Conservation (phyloP, 106 monocot species). For the Allium fistulosum region DNA sequence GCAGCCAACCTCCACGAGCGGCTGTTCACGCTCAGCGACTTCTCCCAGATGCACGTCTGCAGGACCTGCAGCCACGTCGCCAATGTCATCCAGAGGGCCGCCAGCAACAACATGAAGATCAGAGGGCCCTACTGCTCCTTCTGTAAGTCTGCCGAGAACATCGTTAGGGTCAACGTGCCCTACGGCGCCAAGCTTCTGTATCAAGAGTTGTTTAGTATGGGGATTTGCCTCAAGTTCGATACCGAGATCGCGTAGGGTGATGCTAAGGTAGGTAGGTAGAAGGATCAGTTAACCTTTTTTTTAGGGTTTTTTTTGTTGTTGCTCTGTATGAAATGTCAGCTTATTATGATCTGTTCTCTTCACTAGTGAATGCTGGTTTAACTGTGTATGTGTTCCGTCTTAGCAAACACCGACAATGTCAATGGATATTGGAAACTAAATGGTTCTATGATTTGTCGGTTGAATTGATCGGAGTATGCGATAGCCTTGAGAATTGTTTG, state of each 20-base stretch:
- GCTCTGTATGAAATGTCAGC: no score
- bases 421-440: no score
- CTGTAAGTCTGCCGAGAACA: slow-evolving; percentile 76
- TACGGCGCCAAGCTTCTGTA: slow-evolving; percentile 91
- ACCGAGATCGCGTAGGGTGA: slow-evolving; percentile 41
- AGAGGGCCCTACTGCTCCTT: slow-evolving; percentile 70
- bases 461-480: no score
- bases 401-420: no score
- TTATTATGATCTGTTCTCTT: no score
- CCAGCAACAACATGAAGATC: slow-evolving; percentile 48
- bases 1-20: slow-evolving; percentile 89
- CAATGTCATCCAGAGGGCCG: slow-evolving; percentile 65
- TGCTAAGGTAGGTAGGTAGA: background rate
- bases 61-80: slow-evolving; percentile 52
- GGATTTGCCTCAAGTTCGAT: slow-evolving; percentile 82
- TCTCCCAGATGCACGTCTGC: slow-evolving; percentile 90
- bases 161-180: slow-evolving; percentile 74
- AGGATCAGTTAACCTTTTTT: no score
- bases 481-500: no score
- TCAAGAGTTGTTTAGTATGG: slow-evolving; percentile 96
- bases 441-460: no score
- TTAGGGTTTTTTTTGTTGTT: no score
- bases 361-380: no score
- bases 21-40: slow-evolving; percentile 81
- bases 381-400: no score